Percentiles rank a stretch among this genome's conserved stretches.
Evolutionary conservation across 352 stramenopile species (phyloP).

Genomic region (Phytophthora europaea): DNA sequence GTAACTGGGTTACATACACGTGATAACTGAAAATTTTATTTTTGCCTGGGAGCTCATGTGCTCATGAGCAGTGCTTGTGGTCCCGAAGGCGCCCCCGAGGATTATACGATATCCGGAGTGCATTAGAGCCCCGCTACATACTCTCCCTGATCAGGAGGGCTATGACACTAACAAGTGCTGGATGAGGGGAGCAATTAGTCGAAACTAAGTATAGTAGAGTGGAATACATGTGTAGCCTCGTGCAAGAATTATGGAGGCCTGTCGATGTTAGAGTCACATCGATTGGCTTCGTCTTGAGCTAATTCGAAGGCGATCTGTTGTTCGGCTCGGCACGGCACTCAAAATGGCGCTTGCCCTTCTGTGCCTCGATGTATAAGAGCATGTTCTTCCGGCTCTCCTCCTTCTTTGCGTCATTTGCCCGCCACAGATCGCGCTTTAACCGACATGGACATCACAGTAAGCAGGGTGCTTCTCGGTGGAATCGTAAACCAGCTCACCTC

Average conservation of each 20-base stretch:
- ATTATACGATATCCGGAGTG: slow-evolving; percentile 56
- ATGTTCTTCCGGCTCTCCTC: slow-evolving; percentile 76
- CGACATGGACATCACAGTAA: neutral
- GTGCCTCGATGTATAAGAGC: slow-evolving; percentile 76
- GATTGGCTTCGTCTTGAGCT: neutral
- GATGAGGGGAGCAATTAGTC: slow-evolving; percentile 35
- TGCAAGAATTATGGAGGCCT: neutral
- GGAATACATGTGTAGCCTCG: neutral
- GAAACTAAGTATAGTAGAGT: neutral
- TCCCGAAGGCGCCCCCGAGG: slow-evolving; percentile 28
- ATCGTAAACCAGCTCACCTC: slow-evolving; percentile 41
- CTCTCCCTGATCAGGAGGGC: slow-evolving; percentile 43
- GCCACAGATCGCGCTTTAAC: slow-evolving; percentile 67
- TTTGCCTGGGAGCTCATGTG: neutral
- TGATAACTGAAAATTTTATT: neutral
- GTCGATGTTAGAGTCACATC: neutral
- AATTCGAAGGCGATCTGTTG: slow-evolving; percentile 4
- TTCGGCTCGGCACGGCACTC: neutral
- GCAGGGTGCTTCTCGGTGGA: neutral
- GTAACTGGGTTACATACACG: neutral
- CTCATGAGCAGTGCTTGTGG: neutral
- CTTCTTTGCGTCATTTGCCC: slow-evolving; percentile 72
- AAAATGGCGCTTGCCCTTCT: slow-evolving; percentile 75
- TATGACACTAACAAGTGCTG: slow-evolving; percentile 35
- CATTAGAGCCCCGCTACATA: slow-evolving; percentile 51